These are phyloP conservation scores for Penicillium salamii DNA, from an alignment of 495 filamentous ascomycete species.

Conservation along the genomic window DNA sequence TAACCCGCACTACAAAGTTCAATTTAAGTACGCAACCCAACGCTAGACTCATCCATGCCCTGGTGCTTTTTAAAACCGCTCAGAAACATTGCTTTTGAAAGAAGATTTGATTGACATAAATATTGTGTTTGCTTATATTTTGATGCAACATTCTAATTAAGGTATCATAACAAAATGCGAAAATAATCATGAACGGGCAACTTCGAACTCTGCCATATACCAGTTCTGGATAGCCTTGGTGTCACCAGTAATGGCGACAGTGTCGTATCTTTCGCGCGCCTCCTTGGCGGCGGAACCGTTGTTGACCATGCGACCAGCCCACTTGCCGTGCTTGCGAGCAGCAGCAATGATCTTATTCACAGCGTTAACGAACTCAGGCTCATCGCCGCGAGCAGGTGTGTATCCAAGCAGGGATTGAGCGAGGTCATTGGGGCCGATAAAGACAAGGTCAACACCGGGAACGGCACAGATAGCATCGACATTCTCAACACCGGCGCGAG, in stretches of 20 bases:
- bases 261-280: slow-evolving; percentile 26
- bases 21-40: too few relatives aligned
- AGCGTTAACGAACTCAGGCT: slow-evolving; percentile 32
- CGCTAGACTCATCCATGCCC: too few relatives aligned
- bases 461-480: slow-evolving; percentile 29
- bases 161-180: neutral
- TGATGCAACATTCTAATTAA: neutral
- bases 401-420: slow-evolving; percentile 30
- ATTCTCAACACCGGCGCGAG: slow-evolving; percentile 27
- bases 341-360: slow-evolving; percentile 31
- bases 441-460: slow-evolving; percentile 30
- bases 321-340: slow-evolving; percentile 32
- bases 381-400: slow-evolving; percentile 26
- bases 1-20: too few relatives aligned
- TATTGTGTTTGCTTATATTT: too few relatives aligned
- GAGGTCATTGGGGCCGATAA: slow-evolving; percentile 36
- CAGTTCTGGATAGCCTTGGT: slow-evolving; percentile 35
- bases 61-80: too few relatives aligned
- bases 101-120: too few relatives aligned
- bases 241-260: slow-evolving; percentile 31
- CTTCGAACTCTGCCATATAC: slow-evolving; percentile 32
- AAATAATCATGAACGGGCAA: slow-evolving; percentile 27
- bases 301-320: slow-evolving; percentile 30
- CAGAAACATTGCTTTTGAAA: too few relatives aligned
- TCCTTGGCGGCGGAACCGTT: slow-evolving; percentile 25